Evolutionary conservation across 306 rosid species (phyloP), one percentile per base, ranked within the genome.

Genomic region (Dalbergia cultrata): DNA sequence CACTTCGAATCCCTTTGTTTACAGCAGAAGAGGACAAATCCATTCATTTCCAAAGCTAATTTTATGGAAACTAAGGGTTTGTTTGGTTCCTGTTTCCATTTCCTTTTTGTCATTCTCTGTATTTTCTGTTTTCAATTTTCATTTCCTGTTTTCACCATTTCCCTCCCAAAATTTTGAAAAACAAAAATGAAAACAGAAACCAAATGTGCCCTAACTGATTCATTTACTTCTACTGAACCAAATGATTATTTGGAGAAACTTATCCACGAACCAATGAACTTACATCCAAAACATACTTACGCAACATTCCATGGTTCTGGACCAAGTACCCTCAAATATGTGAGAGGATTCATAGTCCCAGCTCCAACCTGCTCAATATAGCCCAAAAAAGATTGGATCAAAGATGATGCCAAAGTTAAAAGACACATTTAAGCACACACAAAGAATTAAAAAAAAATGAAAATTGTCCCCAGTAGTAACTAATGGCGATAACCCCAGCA

Each of bases 251-350:
- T 72, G 50, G 31, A 34, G 44, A 72, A 61, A 62, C 60, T 17
- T 21, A 74, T 49, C 59, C 78, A 72, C 47, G 56, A 67, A 82
- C 62, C 22, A 10, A 67, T 35, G 47, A 90, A 86, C 86, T 83
- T 84, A 83, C 90, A 76, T 85, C 76, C 67, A 81, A 71, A 69
- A 81, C 87, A 90, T 87, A 95, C 98, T 87, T 95, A 95, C 97
- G 97, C 99, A 78, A 95, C 99, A 91, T 91, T 91, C 99, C 99
- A 93, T 4, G 99, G 97, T 85, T 95, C 99, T 22, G 99, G 99
- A 85, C 99, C 99, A 50, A 95, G 95, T 82, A 95, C 99, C 87
- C 99, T 90, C 82, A 95, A 86, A 88, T 90, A 95, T 78, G 97
- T 93, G 68, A 89, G 90, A 76, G 99, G 99, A 90, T 95, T 95